phyloP scores from a whole-genome alignment of 805 yeast species.

The Lachancea quebecensis region DNA sequence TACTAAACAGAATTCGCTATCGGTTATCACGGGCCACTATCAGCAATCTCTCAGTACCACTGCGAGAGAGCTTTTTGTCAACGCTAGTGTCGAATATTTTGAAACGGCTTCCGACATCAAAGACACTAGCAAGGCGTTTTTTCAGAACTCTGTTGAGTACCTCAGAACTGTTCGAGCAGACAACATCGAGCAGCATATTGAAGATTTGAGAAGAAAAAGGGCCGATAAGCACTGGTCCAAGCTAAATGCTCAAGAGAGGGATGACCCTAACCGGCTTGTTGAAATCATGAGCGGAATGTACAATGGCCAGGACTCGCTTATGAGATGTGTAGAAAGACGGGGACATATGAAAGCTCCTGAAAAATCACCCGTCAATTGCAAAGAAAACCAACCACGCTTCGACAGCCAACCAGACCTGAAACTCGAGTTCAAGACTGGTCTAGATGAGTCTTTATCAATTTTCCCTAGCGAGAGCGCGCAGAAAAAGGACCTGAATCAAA shows the following conservation, averaged over 20 bases:
- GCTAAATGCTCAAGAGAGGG: conserved; percentile 16
- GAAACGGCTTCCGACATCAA: conserved; percentile 21
- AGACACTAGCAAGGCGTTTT: conserved; percentile 16
- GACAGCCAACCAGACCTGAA: conserved; percentile 2
- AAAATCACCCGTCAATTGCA: not conserved
- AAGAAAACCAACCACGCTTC: not conserved
- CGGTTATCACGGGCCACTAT: conserved; percentile 17
- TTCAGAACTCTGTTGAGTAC: conserved; percentile 16
- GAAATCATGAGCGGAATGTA: conserved; percentile 23
- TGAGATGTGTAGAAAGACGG: conserved; percentile 14
- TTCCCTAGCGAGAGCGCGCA: conserved; percentile 3
- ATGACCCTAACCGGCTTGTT: conserved; percentile 19
- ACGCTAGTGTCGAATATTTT: conserved; percentile 20
- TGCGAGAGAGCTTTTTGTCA: conserved; percentile 21
- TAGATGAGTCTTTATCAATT: conserved; percentile 9
- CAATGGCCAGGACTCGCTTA: conserved; percentile 20
- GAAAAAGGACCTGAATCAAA: not conserved
- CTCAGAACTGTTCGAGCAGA: conserved; percentile 15
- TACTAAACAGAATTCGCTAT: conserved; percentile 16
- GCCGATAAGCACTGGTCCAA: conserved; percentile 24
- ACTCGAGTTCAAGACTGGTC: conserved; percentile 8
- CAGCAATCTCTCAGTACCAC: conserved; percentile 20
- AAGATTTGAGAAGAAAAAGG: conserved; percentile 19
- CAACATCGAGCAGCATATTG: conserved; percentile 18
- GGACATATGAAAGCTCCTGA: conserved; percentile 1